These are phyloP conservation scores for Ogataea thermomethanolica DNA, from an alignment of 805 yeast species.

Conservation along the genomic window DNA sequence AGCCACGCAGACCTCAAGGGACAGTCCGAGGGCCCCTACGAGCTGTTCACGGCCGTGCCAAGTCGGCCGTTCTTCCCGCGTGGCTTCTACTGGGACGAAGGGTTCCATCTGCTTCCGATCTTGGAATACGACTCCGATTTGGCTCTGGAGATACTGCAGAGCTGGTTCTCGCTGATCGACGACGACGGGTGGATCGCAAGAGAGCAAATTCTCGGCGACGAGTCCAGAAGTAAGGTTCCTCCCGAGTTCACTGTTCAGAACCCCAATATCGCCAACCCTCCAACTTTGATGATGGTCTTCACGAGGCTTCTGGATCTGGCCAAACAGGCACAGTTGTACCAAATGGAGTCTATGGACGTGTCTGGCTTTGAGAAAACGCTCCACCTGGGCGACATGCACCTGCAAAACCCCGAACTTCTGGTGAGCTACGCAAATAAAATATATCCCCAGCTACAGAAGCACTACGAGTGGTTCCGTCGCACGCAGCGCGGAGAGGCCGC, in stretches of 20 bases:
- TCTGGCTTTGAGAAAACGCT: conserved; percentile 24
- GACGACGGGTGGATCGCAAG: conserved; percentile 96
- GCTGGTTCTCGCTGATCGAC: conserved; percentile 87
- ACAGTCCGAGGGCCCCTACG: conserved; percentile 68
- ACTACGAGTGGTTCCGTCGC: conserved; percentile 79
- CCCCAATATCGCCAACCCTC: conserved; percentile 92
- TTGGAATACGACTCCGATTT: conserved; percentile 80
- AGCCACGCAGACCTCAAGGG: conserved; percentile 49
- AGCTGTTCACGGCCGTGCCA: conserved; percentile 80
- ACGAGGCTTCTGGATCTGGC: conserved; percentile 52
- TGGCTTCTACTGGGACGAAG: conserved; percentile 99
- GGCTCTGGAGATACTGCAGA: conserved; percentile 70
- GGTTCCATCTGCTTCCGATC: conserved; percentile 84
- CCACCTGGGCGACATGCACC: conserved; percentile 48
- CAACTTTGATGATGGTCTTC: conserved; percentile 79
- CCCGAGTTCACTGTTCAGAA: conserved; percentile 77
- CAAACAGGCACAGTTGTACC: conserved; percentile 26
- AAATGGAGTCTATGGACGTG: conserved; percentile 15
- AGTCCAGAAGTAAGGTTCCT: conserved; percentile 87
- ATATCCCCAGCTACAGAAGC: conserved; percentile 72
- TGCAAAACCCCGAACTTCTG: conserved; percentile 57
- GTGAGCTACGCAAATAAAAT: conserved; percentile 55
- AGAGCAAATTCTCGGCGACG: conserved; percentile 90
- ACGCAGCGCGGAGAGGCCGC: conserved; percentile 75
- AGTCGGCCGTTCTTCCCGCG: conserved; percentile 93